Percentiles rank a stretch among this genome's conserved stretches.
Evolutionary conservation across 768 basidiomycete species (phyloP).

Genomic region (Suillus decipiens): DNA sequence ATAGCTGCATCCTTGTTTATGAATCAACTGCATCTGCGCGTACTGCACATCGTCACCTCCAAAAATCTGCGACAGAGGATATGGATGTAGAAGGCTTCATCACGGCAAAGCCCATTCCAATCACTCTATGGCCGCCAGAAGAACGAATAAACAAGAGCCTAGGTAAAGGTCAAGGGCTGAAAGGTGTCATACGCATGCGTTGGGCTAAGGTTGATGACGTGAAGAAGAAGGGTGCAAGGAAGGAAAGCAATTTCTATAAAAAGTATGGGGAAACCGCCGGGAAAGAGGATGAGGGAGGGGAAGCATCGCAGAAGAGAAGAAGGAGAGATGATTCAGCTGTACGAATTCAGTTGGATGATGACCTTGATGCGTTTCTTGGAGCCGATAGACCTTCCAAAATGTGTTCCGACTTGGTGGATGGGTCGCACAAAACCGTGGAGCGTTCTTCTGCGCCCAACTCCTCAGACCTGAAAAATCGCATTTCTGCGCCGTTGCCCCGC

Average conservation of each 20-base stretch:
- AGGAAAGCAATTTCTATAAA: slow-evolving; percentile 76
- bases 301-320: slow-evolving; percentile 36
- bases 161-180: slow-evolving; percentile 68
- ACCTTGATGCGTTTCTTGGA: slow-evolving; percentile 69
- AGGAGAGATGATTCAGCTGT: slow-evolving; percentile 33
- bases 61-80: slow-evolving; percentile 52
- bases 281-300: slow-evolving; percentile 49
- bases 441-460: slow-evolving; percentile 49
- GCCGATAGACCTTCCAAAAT: slow-evolving; percentile 60
- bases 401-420: slow-evolving; percentile 63
- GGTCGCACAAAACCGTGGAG: slow-evolving; percentile 53
- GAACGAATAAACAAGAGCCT: slow-evolving; percentile 73
- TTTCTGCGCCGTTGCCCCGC: slow-evolving; percentile 50
- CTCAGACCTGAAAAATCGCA: slow-evolving; percentile 43
- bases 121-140: slow-evolving; percentile 78
- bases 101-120: slow-evolving; percentile 68
- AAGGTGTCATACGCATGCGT: slow-evolving; percentile 68
- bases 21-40: slow-evolving; percentile 54
- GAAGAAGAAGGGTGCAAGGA: slow-evolving; percentile 75
- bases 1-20: slow-evolving; percentile 79
- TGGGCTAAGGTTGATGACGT: slow-evolving; percentile 75
- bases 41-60: slow-evolving; percentile 49
- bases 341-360: slow-evolving; percentile 57
- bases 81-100: slow-evolving; percentile 56
- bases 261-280: slow-evolving; percentile 70